Conservation (phyloP, 2,329 filamentous ascomycete species). For the Grosmannia penicillata region DNA sequence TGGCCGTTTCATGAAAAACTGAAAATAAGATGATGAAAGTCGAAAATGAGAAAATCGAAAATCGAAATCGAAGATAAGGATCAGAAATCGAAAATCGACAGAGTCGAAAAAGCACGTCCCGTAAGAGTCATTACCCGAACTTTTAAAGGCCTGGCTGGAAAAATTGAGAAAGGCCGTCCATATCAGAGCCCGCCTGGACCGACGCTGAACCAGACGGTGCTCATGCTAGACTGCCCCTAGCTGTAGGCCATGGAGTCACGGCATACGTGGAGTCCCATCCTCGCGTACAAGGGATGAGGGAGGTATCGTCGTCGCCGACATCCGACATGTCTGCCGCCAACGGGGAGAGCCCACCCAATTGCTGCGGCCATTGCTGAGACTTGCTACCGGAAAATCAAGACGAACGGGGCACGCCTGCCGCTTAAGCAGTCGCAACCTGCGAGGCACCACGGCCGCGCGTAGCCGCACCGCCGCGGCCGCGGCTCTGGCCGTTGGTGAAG, state of each 20-base stretch:
- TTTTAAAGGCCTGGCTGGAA: constrained; percentile 1
- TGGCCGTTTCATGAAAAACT: background rate
- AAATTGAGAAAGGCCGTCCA: background rate
- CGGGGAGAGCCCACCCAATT: too few species aligned
- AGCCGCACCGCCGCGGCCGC: constrained; percentile 47
- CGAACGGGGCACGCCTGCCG: too few species aligned
- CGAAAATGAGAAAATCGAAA: background rate
- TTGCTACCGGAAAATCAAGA: too few species aligned
- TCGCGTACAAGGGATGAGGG: too few species aligned
- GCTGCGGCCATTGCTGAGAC: background rate
- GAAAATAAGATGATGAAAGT: background rate
- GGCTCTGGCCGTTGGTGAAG: constrained; percentile 50
- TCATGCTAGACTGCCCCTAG: too few species aligned
- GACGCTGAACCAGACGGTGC: too few species aligned
- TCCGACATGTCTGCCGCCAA: too few species aligned
- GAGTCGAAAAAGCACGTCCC: background rate
- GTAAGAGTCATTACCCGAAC: constrained; percentile 2
- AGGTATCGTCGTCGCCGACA: too few species aligned
- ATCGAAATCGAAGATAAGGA: background rate
- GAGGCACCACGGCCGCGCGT: constrained; percentile 48
- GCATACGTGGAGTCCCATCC: too few species aligned
- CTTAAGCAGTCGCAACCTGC: constrained; percentile 36
- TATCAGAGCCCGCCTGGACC: background rate
- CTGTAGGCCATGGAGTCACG: too few species aligned
- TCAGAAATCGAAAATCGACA: background rate